Percentiles rank a stretch among this genome's conserved stretches.
Conservation (phyloP, 306 rosid genomes). For the Albizia julibrissin region DNA sequence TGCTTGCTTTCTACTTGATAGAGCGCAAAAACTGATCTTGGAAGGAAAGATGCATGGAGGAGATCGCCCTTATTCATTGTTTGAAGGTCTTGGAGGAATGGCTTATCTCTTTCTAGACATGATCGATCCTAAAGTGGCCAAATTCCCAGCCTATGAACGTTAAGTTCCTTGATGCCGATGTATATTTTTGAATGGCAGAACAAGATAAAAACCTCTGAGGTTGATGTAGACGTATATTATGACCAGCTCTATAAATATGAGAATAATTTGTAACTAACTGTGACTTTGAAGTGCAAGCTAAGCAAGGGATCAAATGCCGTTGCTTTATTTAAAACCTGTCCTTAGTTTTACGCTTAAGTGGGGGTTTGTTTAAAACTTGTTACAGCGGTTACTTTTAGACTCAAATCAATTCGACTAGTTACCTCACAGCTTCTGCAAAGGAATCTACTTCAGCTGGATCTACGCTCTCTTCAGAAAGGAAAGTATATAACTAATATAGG, state of each 20-base stretch:
- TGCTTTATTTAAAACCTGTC: neutral
- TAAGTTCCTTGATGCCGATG: slow-evolving; percentile 32
- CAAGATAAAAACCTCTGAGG: neutral
- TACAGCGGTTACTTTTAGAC: too few relatives aligned
- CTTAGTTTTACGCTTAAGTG: neutral
- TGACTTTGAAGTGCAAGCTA: slow-evolving; percentile 16
- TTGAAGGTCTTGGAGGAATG: slow-evolving; percentile 90
- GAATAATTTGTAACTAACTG: neutral
- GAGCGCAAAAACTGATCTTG: slow-evolving; percentile 52
- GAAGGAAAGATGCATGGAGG: slow-evolving; percentile 84
- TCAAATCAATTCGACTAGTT: neutral
- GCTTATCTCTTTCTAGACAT: slow-evolving; percentile 64
- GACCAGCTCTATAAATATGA: slow-evolving; percentile 21
- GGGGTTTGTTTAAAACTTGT: neutral
- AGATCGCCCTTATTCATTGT: slow-evolving; percentile 71
- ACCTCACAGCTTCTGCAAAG: neutral
- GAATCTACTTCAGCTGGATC: neutral
- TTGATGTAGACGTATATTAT: neutral
- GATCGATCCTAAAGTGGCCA: slow-evolving; percentile 61
- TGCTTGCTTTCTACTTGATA: slow-evolving; percentile 71
- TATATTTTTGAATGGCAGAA: neutral
- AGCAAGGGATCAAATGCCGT: neutral
- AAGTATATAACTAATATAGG: neutral
- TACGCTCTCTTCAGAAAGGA: neutral
- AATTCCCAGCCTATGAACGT: slow-evolving; percentile 79